phyloP scores from a whole-genome alignment of 495 filamentous ascomycete genomes.

The Sphaerosporella brunnea region DNA sequence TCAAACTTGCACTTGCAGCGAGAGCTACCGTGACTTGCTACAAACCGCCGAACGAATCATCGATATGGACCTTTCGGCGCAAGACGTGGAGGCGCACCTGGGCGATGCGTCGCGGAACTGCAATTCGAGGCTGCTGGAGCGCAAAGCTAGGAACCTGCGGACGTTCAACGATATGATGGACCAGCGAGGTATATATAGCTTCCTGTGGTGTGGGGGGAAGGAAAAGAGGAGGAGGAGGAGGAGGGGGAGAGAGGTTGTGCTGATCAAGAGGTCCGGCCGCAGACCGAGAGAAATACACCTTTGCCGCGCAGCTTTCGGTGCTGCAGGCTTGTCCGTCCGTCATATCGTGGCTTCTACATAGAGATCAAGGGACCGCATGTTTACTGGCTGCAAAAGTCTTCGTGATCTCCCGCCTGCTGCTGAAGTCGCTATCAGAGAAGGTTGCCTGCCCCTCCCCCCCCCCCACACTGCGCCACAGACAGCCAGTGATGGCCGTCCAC shows the following conservation, averaged over 20 bases:
- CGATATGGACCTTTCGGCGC: constrained; percentile 64
- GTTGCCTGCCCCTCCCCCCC: constrained; percentile 6
- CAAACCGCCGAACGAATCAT: constrained; percentile 86
- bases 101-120: constrained; percentile 58
- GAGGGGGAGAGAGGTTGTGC: too few species aligned
- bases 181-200: constrained; percentile 33
- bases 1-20: too few species aligned
- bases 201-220: too few species aligned
- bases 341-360: constrained; percentile 39
- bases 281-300: constrained; percentile 38
- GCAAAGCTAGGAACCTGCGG: constrained; percentile 44
- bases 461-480: neutral
- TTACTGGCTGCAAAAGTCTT: constrained; percentile 63
- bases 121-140: constrained; percentile 52
- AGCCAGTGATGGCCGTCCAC: too few species aligned
- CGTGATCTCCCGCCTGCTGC: constrained; percentile 53
- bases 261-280: constrained; percentile 23
- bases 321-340: constrained; percentile 41
- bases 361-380: constrained; percentile 37
- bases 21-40: constrained; percentile 77
- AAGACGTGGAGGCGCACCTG: constrained; percentile 50
- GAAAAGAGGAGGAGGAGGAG: too few species aligned
- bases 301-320: constrained; percentile 44
- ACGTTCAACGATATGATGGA: constrained; percentile 36
- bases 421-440: constrained; percentile 45